A percentile compares a stretch with the other conserved stretches of the same genome.
Evolutionary conservation across 352 stramenopile genomes (phyloP).

Genomic region (Aphanomyces astaci): DNA sequence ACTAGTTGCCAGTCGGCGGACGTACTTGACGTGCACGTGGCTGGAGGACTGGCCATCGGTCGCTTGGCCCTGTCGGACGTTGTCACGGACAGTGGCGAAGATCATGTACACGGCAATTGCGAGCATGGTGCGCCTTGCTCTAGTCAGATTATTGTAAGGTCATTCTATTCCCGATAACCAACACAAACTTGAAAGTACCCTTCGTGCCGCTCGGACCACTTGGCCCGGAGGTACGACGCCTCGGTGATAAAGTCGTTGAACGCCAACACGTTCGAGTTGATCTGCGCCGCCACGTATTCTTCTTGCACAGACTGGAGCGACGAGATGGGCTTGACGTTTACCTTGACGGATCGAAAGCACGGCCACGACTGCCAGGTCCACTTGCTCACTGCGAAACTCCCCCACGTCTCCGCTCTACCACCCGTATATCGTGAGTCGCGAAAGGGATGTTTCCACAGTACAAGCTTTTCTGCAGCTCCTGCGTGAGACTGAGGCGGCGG

Average conservation of each 20-base stretch:
- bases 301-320: background rate
- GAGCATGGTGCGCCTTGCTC: constrained; percentile 47
- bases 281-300: background rate
- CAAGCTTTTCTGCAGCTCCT: background rate
- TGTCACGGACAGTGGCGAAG: constrained; percentile 56
- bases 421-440: no score
- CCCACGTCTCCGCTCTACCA: background rate
- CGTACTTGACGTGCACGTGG: background rate
- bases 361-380: background rate
- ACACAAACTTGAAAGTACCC: background rate
- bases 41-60: no score
- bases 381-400: background rate
- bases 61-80: constrained; percentile 14
- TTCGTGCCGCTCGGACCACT: background rate
- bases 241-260: background rate
- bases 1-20: no score
- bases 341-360: background rate
- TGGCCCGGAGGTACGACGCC: background rate
- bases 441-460: background rate
- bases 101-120: constrained; percentile 44
- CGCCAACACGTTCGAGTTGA: background rate
- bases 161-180: no score
- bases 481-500: background rate
- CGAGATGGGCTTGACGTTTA: background rate
- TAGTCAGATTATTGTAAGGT: background rate